Evolutionary conservation across 2,329 filamentous ascomycete genomes (phyloP).

Genomic region (Penicillium corylophilum): DNA sequence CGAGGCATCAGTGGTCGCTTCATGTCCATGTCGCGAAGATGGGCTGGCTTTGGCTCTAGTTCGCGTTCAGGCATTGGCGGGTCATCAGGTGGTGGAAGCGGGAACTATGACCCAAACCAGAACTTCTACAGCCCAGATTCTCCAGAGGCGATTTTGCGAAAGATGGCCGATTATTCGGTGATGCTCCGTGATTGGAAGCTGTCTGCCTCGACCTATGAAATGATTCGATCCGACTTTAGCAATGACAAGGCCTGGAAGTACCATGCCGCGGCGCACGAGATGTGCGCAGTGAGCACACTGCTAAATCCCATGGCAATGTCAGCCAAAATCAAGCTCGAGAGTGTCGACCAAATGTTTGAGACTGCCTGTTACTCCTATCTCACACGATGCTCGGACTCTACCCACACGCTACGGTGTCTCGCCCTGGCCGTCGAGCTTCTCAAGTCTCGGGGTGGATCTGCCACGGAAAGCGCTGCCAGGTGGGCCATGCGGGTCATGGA

Average conservation of each 20-base stretch:
- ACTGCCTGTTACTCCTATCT: conserved; percentile 90
- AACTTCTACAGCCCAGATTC: conserved; percentile 83
- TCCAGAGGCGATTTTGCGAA: conserved; percentile 87
- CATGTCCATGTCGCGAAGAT: conserved; percentile 88
- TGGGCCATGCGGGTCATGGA: conserved; percentile 84
- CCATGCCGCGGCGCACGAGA: conserved; percentile 90
- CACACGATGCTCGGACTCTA: conserved; percentile 75
- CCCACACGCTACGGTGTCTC: conserved; percentile 76
- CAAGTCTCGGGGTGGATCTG: conserved; percentile 73
- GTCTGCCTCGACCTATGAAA: conserved; percentile 85
- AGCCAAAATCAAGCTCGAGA: conserved; percentile 75
- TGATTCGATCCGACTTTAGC: conserved; percentile 82
- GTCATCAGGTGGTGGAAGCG: conserved; percentile 43
- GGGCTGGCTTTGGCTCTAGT: conserved; percentile 73
- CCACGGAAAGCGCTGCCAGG: conserved; percentile 79
- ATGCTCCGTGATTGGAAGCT: conserved; percentile 97
- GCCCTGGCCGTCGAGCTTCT: conserved; percentile 78
- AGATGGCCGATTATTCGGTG: conserved; percentile 90
- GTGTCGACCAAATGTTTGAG: conserved; percentile 82
- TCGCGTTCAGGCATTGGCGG: conserved; percentile 58
- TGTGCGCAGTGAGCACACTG: conserved; percentile 82
- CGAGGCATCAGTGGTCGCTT: conserved; percentile 90
- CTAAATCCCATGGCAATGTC: conserved; percentile 70
- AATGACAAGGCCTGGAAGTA: conserved; percentile 98
- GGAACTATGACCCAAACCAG: conserved; percentile 72